These are phyloP conservation scores for Nyctanthes arbortristis DNA, from an alignment of 257 asterid genomes.

Conservation along the genomic window DNA sequence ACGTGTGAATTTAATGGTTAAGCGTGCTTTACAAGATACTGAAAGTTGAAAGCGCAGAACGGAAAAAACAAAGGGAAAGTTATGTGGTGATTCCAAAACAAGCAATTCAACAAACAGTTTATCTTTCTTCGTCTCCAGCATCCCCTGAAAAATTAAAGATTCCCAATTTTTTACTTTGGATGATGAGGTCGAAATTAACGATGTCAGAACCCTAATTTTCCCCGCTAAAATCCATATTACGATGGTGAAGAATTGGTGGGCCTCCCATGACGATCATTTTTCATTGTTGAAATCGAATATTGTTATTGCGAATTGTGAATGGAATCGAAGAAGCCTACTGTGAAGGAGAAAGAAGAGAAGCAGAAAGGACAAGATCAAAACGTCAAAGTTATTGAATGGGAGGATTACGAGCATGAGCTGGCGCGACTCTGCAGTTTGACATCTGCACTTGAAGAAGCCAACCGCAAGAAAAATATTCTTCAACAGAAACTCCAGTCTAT, in stretches of 20 bases:
- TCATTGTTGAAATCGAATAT: constrained; percentile 32
- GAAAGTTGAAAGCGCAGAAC: too few relatives aligned
- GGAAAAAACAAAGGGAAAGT: too few relatives aligned
- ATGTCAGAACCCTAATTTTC: constrained; percentile 41
- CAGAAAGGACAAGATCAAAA: constrained; percentile 34
- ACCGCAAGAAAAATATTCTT: constrained; percentile 52
- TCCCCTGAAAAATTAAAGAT: too few relatives aligned
- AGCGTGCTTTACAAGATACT: too few relatives aligned
- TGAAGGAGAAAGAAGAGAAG: constrained; percentile 41
- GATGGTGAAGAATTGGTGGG: constrained; percentile 43
- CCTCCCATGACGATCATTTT: constrained; percentile 33
- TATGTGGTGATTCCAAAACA: neutral
- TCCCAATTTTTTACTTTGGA: neutral
- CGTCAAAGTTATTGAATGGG: constrained; percentile 69
- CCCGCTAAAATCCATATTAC: constrained; percentile 31
- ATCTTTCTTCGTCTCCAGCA: too few relatives aligned
- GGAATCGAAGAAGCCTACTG: constrained; percentile 49
- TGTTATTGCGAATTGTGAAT: constrained; percentile 40
- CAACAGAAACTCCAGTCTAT: constrained; percentile 60
- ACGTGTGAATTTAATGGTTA: too few relatives aligned
- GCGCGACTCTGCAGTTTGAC: constrained; percentile 81
- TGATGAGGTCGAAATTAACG: constrained; percentile 30
- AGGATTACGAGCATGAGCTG: constrained; percentile 87
- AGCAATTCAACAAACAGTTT: neutral
- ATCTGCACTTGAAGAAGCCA: constrained; percentile 71